Evolutionary conservation across 1,284 basidiomycete genomes (phyloP), one percentile per base, ranked within the genome.

Genomic region (Cutaneotrichosporon dermatis): DNA sequence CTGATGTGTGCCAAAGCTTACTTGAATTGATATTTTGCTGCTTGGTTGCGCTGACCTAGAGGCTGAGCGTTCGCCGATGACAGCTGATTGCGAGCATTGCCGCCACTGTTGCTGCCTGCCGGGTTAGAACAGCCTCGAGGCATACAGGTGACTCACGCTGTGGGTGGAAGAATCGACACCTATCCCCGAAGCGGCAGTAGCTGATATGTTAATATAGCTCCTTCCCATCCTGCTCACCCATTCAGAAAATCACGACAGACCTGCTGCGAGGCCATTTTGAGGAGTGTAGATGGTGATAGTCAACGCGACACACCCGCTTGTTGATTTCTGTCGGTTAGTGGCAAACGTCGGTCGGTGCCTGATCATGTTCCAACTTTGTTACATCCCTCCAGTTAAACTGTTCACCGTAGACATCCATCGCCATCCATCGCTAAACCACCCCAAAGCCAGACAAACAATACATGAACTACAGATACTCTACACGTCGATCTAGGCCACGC

Each of bases 121-220:
- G 25, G 25, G 25, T 25, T 25, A 25, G 25, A 25, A 25, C 25
- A 25, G 25, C 25, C 25, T 25, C 25, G 25, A 25, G 25, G 25
- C 6, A 46, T 16, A 16, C 4, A 36, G 3, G 40, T 7, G 15
- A 48, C 59, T 58, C 43, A 61, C 63, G 52, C 5, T 71, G 68
- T 1, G 73, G 73, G 65, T 76, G 74, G 39, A 65, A 67, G 63
- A 65, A 74, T 16, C 64, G 57, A 49, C 74, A 76, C 15, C 50
- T 61, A 13, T 63, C 61, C 15, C 74, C 74, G 40, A 68, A 75
- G 9, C 73, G 67, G 45, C 74, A 76, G 56, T 68, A 55, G 48
- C 71, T 70, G 60, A 13, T 15, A 7, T 33, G 1, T 33, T 48
- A 25, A 25, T 25, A 25, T 7, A 53, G 50, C 36, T 2, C n/a